Evolutionary conservation across 2,329 filamentous ascomycete genomes (phyloP).

Genomic region (Calonectria fujianensis): DNA sequence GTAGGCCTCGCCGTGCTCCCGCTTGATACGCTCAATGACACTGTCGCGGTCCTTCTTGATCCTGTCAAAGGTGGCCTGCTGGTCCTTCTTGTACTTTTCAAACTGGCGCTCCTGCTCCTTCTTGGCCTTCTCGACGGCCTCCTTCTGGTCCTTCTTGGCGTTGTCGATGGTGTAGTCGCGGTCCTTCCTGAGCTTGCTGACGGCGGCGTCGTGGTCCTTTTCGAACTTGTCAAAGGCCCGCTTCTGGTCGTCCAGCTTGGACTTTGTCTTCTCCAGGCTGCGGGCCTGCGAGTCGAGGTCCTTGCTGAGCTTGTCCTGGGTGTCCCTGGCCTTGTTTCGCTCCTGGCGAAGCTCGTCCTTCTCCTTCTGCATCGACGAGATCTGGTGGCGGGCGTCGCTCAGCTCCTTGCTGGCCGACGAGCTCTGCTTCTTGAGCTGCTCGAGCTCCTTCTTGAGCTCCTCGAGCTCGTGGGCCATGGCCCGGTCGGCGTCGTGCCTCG

Average conservation of each 20-base stretch:
- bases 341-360: conserved; percentile 53
- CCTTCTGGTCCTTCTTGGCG: conserved; percentile 42
- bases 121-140: conserved; percentile 47
- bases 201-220: conserved; percentile 43
- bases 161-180: conserved; percentile 43
- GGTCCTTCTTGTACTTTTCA: conserved; percentile 40
- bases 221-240: conserved; percentile 45
- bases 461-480: conserved; percentile 50
- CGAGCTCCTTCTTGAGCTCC: conserved; percentile 46
- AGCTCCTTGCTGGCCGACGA: conserved; percentile 51
- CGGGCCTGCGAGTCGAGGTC: conserved; percentile 46
- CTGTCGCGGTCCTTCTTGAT: conserved; percentile 50
- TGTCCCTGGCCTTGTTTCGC: conserved; percentile 50
- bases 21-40: conserved; percentile 46
- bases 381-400: conserved; percentile 50
- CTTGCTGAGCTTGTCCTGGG: conserved; percentile 48
- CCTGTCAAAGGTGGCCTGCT: conserved; percentile 38
- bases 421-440: conserved; percentile 48
- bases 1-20: conserved; percentile 48
- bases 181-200: conserved; percentile 42
- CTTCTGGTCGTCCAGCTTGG: conserved; percentile 45
- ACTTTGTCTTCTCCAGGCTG: conserved; percentile 41
- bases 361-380: conserved; percentile 52
- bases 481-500: conserved; percentile 48
- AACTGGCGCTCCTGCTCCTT: conserved; percentile 49